A percentile compares a stretch with the other conserved stretches of the same genome.
These are phyloP conservation scores for Monascus ruber DNA, from an alignment of 2,329 filamentous ascomycete species.

Conservation along the genomic window DNA sequence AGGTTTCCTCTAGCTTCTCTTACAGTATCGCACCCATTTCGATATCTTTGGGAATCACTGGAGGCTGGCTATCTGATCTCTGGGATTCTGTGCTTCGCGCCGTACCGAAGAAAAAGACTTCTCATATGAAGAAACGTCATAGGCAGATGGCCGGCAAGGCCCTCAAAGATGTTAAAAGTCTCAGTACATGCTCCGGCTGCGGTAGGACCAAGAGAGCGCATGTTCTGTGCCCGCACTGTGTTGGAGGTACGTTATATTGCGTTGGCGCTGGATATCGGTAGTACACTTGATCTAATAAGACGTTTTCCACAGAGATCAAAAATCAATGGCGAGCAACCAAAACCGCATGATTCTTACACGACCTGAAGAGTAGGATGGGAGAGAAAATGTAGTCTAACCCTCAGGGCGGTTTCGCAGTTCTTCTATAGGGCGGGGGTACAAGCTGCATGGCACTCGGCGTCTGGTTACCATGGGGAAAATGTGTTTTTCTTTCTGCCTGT, in stretches of 20 bases:
- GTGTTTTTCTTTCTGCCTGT: slow-evolving; percentile 5
- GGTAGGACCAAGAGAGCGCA: slow-evolving; percentile 82
- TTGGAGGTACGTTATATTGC: slow-evolving; percentile 54
- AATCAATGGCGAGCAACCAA: slow-evolving; percentile 32
- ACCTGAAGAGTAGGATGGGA: slow-evolving; percentile 1
- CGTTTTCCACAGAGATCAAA: slow-evolving; percentile 29
- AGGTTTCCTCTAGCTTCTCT: slow-evolving; percentile 40
- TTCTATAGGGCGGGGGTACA: slow-evolving; percentile 13
- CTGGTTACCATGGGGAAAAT: slow-evolving; percentile 16
- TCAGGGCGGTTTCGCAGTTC: slow-evolving; percentile 12
- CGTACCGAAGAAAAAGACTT: slow-evolving; percentile 98
- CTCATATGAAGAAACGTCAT: slow-evolving; percentile 86
- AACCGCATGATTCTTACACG: slow-evolving; percentile 14
- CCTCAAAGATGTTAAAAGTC: slow-evolving; percentile 73
- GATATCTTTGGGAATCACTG: slow-evolving; percentile 52
- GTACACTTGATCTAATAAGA: slow-evolving; percentile 1
- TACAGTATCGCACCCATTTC: slow-evolving; percentile 48
- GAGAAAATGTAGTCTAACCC: neutral
- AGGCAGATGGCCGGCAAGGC: slow-evolving; percentile 94
- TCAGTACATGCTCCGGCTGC: slow-evolving; percentile 85
- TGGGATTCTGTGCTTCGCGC: slow-evolving; percentile 89
- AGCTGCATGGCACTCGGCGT: slow-evolving; percentile 29
- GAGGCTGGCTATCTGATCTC: slow-evolving; percentile 58
- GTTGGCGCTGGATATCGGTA: neutral
- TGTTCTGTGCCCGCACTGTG: slow-evolving; percentile 75